phyloP scores from a whole-genome alignment of 257 asterid species.

The Solanum pimpinellifolium region DNA sequence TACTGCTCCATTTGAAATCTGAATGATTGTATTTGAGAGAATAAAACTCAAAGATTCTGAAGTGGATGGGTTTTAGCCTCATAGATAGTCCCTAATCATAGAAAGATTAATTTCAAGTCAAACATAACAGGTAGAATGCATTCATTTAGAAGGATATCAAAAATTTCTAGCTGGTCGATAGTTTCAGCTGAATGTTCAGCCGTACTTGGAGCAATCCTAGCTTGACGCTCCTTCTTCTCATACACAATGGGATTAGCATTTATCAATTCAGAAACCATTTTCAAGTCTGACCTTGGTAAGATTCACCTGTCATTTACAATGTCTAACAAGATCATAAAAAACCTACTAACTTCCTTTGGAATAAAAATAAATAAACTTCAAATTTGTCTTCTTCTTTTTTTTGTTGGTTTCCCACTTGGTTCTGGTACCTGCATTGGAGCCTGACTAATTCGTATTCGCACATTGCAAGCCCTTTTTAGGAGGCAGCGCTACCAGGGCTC shows the following conservation, averaged over 20 bases:
- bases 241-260: slow-evolving; percentile 84
- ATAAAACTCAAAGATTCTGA: not conserved
- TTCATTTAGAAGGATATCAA: slow-evolving; percentile 63
- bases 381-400: not conserved
- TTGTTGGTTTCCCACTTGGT: too few relatives aligned
- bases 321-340: not conserved
- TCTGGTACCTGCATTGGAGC: not conserved
- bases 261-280: slow-evolving; percentile 59
- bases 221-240: slow-evolving; percentile 72
- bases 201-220: slow-evolving; percentile 35
- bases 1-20: not conserved
- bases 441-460: not conserved
- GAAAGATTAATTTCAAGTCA: not conserved
- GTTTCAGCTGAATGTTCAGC: slow-evolving; percentile 52
- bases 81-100: not conserved
- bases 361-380: not conserved
- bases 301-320: not conserved
- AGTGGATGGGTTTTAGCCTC: not conserved
- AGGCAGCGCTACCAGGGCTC: not conserved
- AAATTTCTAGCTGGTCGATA: slow-evolving; percentile 72
- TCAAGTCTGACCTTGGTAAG: not conserved
- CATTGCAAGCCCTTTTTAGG: not conserved
- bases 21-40: not conserved
- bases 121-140: not conserved
- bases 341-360: not conserved